These are phyloP conservation scores for Bipolaris sorokiniana DNA, from an alignment of 2,329 filamentous ascomycete genomes.

Conservation along the genomic window DNA sequence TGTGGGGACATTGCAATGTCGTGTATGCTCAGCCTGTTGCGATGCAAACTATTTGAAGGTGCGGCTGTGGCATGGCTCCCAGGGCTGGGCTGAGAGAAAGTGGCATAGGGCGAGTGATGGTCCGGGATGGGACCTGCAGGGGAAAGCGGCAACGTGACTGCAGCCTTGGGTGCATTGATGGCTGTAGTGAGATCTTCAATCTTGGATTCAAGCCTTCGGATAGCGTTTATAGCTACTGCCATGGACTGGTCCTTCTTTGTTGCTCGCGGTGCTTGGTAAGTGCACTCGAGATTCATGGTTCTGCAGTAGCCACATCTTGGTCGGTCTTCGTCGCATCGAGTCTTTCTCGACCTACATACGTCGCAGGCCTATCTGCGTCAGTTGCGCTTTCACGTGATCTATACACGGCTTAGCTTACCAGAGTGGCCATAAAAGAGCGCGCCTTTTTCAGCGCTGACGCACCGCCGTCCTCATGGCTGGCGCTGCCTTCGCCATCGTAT, in stretches of 20 bases:
- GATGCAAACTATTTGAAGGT: conserved; percentile 16
- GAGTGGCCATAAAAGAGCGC: conserved; percentile 46
- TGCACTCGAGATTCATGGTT: conserved; percentile 56
- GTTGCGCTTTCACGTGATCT: not conserved
- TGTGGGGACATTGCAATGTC: conserved; percentile 38
- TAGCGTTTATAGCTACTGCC: conserved; percentile 61
- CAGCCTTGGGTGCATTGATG: conserved; percentile 33
- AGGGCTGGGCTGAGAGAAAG: conserved; percentile 40
- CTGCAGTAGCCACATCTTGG: conserved; percentile 60
- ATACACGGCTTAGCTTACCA: conserved; percentile 26
- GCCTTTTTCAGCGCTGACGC: conserved; percentile 42
- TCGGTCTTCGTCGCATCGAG: conserved; percentile 61
- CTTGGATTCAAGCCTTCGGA: conserved; percentile 60
- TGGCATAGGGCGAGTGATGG: conserved; percentile 35
- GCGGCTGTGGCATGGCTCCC: conserved; percentile 17
- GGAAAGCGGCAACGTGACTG: conserved; percentile 12
- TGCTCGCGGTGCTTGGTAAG: conserved; percentile 60
- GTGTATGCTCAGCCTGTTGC: conserved; percentile 29
- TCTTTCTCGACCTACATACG: conserved; percentile 60
- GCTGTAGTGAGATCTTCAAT: conserved; percentile 56
- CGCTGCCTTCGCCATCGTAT: conserved; percentile 30
- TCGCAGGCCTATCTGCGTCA: conserved; percentile 56
- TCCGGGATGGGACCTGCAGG: conserved; percentile 26
- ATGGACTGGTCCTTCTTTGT: conserved; percentile 63
- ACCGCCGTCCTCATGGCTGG: conserved; percentile 33